phyloP scores from a whole-genome alignment of 2,329 filamentous ascomycete genomes.

The Aspergillus oerlinghausenensis region DNA sequence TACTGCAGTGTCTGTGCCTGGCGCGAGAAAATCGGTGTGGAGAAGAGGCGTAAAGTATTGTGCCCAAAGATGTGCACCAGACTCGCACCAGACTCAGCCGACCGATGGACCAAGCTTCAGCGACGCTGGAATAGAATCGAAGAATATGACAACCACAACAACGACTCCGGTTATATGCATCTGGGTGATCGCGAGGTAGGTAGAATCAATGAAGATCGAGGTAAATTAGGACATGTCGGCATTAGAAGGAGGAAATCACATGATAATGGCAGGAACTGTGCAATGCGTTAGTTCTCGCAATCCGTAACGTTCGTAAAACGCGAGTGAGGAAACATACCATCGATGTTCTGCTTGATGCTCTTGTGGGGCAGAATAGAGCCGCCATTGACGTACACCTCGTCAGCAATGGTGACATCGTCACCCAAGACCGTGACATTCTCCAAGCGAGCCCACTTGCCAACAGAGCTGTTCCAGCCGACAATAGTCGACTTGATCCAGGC shows the following conservation, averaged over 20 bases:
- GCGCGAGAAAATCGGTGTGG: slow-evolving; percentile 13
- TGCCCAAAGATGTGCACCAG: slow-evolving; percentile 9
- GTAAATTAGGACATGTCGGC: slow-evolving; percentile 24
- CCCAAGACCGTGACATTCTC: slow-evolving; percentile 98
- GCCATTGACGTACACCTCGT: slow-evolving; percentile 98
- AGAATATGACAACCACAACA: slow-evolving; percentile 25
- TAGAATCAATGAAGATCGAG: slow-evolving; percentile 17
- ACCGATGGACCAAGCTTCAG: slow-evolving; percentile 1
- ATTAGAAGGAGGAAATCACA: slow-evolving; percentile 35
- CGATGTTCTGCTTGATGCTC: slow-evolving; percentile 97
- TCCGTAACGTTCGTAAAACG: background rate
- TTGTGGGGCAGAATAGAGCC: slow-evolving; percentile 95
- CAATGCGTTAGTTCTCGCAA: background rate
- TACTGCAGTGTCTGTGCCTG: slow-evolving; percentile 10
- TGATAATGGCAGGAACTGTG: slow-evolving; percentile 46
- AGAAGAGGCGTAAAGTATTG: slow-evolving; percentile 10
- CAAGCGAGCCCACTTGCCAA: slow-evolving; percentile 90
- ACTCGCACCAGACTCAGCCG: slow-evolving; percentile 7
- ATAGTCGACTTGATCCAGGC: slow-evolving; percentile 99
- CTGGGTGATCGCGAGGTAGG: slow-evolving; percentile 23
- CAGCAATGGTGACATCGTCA: slow-evolving; percentile 94
- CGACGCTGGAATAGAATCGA: slow-evolving; percentile 13
- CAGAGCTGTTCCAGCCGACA: slow-evolving; percentile 95
- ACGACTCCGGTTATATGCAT: slow-evolving; percentile 39
- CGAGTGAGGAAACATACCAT: slow-evolving; percentile 50